phyloP scores from a whole-genome alignment of 108 stramenopile species.

The Bacterosira constricta region DNA sequence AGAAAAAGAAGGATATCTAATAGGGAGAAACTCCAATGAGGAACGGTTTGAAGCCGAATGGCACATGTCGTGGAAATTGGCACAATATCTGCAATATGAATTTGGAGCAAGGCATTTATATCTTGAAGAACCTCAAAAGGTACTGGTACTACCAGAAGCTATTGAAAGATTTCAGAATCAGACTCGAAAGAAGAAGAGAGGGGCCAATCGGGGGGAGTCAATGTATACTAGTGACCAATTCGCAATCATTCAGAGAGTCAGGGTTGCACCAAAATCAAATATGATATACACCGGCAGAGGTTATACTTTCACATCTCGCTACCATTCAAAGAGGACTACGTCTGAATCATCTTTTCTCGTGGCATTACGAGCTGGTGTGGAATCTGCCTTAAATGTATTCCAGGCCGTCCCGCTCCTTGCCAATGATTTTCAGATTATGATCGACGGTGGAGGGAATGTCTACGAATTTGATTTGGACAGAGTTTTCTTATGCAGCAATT shows the following conservation, averaged over 20 bases:
- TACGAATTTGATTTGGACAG: neutral
- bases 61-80: neutral
- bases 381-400: neutral
- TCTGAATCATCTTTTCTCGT: neutral
- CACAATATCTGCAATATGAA: neutral
- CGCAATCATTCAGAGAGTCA: neutral
- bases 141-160: neutral
- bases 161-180: neutral
- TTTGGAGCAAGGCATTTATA: neutral
- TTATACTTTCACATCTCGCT: neutral
- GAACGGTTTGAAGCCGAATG: neutral
- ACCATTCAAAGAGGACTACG: neutral
- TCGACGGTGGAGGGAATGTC: neutral
- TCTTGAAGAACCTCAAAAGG: neutral
- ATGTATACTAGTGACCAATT: neutral
- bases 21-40: neutral
- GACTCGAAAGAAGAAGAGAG: neutral
- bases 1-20: no score
- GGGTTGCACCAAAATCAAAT: neutral
- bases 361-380: neutral
- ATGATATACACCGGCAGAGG: neutral
- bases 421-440: neutral
- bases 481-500: no score
- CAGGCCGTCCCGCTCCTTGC: neutral
- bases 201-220: neutral